Percentiles rank a stretch among this genome's conserved stretches.
Evolutionary conservation across 441 rosid species (phyloP).

Genomic region (Bruguiera hainesii): DNA sequence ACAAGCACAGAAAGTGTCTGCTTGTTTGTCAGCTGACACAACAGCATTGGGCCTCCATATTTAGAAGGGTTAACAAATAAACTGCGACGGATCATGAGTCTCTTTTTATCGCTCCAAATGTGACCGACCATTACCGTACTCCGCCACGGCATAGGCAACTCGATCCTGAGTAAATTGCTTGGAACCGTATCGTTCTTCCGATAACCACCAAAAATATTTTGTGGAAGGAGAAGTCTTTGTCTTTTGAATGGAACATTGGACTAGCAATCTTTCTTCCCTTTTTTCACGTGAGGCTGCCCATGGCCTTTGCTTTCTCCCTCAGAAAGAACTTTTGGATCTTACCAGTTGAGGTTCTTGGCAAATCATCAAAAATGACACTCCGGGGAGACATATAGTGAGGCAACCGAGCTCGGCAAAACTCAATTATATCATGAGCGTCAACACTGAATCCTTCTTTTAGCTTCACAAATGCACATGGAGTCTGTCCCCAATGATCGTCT

Average conservation of each 20-base stretch:
- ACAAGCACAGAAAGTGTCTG: too few species aligned
- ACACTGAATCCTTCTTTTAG: conserved; percentile 46
- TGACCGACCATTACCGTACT: too few species aligned
- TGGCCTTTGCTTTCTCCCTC: conserved; percentile 56
- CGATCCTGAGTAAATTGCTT: too few species aligned
- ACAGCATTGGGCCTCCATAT: too few species aligned
- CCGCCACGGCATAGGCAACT: too few species aligned
- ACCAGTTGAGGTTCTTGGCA: conserved; percentile 69
- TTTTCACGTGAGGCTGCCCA: conserved; percentile 48
- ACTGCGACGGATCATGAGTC: too few species aligned
- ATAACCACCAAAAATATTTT: background rate
- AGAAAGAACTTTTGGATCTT: conserved; percentile 62
- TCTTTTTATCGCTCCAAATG: too few species aligned
- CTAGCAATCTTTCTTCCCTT: background rate
- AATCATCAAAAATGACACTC: conserved; percentile 56
- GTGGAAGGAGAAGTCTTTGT: too few species aligned
- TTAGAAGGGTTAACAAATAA: too few species aligned
- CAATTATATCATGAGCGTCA: conserved; percentile 41
- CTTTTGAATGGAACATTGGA: background rate
- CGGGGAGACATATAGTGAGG: conserved; percentile 68
- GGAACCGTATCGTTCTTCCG: too few species aligned
- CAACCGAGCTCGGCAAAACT: conserved; percentile 42
- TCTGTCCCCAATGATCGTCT: conserved; percentile 75
- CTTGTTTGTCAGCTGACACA: too few species aligned
- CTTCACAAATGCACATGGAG: conserved; percentile 75